Conservation (phyloP, 768 basidiomycete genomes). For the Boletus patriciae region DNA sequence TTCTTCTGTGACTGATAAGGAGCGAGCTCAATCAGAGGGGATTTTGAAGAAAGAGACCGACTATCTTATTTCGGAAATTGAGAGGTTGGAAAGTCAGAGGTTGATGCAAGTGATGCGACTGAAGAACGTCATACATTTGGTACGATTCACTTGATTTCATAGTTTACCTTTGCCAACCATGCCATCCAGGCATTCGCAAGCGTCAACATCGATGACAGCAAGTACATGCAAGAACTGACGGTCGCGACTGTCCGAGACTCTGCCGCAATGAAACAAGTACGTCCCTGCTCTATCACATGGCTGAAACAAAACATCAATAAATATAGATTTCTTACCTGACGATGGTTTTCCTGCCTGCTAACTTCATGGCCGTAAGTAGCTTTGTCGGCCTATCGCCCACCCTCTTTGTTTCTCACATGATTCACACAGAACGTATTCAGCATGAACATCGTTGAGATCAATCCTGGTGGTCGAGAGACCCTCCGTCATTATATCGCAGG, state of each 20-base stretch:
- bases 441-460: conserved; percentile 55
- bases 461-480: conserved; percentile 25
- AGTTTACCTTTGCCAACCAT: neutral
- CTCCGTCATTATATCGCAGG: conserved; percentile 40
- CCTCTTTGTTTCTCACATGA: neutral
- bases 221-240: conserved; percentile 51
- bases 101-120: conserved; percentile 30
- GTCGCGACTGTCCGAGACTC: conserved; percentile 44
- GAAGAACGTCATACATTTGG: conserved; percentile 37
- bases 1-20: conserved; percentile 7
- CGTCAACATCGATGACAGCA: conserved; percentile 58
- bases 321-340: conserved; percentile 48
- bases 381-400: too few relatives aligned
- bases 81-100: conserved; percentile 42
- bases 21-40: conserved; percentile 23
- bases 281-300: conserved; percentile 16
- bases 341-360: conserved; percentile 61
- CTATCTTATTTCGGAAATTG: conserved; percentile 50
- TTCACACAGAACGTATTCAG: conserved; percentile 47
- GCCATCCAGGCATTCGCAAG: conserved; percentile 52
- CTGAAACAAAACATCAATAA: neutral
- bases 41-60: conserved; percentile 49
- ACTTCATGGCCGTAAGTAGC: conserved; percentile 39
- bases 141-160: conserved; percentile 7
- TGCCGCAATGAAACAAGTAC: conserved; percentile 39